A percentile compares a stretch with the other conserved stretches of the same genome.
Conservation (phyloP, 192 early-diverging fungal species). For the Coemansia sp. region DNA sequence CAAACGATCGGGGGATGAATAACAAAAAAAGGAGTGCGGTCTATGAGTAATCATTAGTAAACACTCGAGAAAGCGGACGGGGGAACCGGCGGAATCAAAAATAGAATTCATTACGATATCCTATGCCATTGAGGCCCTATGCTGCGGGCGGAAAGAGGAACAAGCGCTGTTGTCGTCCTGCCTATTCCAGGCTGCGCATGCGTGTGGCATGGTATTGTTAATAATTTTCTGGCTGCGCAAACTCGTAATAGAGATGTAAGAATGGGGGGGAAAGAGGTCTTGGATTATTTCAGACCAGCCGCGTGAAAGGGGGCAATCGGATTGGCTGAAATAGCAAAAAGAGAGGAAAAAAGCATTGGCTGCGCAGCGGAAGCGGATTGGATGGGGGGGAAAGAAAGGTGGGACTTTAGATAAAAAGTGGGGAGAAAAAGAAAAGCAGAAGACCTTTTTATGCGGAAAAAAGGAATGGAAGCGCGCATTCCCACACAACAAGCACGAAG, state of each 20-base stretch:
- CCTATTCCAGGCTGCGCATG: no score
- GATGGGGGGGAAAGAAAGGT: no score
- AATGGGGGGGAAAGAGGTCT: neutral
- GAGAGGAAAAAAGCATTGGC: neutral
- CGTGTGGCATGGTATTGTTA: no score
- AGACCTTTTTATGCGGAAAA: conserved; percentile 5
- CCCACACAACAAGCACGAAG: neutral
- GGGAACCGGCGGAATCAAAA: no score
- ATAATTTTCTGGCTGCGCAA: conserved; percentile 3
- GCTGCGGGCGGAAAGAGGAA: no score
- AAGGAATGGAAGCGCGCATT: neutral
- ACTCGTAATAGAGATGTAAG: neutral
- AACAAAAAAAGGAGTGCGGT: no score
- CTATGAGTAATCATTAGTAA: no score
- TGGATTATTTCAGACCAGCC: neutral
- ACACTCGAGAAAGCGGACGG: no score
- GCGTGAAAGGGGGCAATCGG: neutral
- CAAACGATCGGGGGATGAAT: neutral
- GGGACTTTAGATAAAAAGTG: neutral
- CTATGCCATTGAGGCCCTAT: no score
- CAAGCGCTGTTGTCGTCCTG: no score
- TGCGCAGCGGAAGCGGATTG: conserved; percentile 6
- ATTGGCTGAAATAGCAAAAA: neutral
- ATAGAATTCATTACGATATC: no score
- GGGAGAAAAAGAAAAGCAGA: conserved; percentile 1